Evolutionary conservation across 2,329 filamentous ascomycete genomes (phyloP).

Genomic region (Xylariaceae sp.): DNA sequence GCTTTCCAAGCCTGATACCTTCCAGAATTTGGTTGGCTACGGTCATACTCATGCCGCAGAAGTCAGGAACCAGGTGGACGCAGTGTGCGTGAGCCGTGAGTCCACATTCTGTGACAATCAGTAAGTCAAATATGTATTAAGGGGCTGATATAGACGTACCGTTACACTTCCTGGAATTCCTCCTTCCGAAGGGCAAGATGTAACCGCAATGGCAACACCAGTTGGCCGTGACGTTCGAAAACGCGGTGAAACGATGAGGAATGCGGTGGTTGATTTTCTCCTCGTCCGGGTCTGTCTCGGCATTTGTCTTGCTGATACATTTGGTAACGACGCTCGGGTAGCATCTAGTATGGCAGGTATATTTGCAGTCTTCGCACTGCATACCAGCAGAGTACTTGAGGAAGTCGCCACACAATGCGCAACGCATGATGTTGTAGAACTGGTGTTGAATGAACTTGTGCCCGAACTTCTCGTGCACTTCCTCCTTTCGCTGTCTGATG

Average conservation of each 20-base stretch:
- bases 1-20: slow-evolving; percentile 75
- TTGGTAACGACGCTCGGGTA: slow-evolving; percentile 96
- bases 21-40: slow-evolving; percentile 90
- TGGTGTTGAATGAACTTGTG: slow-evolving; percentile 99
- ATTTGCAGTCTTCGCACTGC: slow-evolving; percentile 99
- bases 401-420: slow-evolving; percentile 94
- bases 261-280: slow-evolving; percentile 99
- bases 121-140: background rate
- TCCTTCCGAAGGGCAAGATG: slow-evolving; percentile 87
- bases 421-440: slow-evolving; percentile 99
- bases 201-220: slow-evolving; percentile 99
- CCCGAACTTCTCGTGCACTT: slow-evolving; percentile 96
- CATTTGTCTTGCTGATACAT: slow-evolving; percentile 99
- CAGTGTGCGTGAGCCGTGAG: slow-evolving; percentile 89
- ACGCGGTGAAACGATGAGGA: slow-evolving; percentile 93
- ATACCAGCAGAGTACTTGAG: slow-evolving; percentile 98
- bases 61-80: slow-evolving; percentile 93
- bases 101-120: slow-evolving; percentile 64
- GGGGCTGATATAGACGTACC: slow-evolving; percentile 46
- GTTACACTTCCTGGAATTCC: slow-evolving; percentile 87
- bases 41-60: slow-evolving; percentile 99
- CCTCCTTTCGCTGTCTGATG: slow-evolving; percentile 95
- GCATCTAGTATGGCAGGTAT: slow-evolving; percentile 97
- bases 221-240: slow-evolving; percentile 95
- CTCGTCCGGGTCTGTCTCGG: slow-evolving; percentile 95